Evolutionary conservation across 2,329 filamentous ascomycete species (phyloP), one percentile per base, ranked within the genome.

Genomic region (Nemania sp.): DNA sequence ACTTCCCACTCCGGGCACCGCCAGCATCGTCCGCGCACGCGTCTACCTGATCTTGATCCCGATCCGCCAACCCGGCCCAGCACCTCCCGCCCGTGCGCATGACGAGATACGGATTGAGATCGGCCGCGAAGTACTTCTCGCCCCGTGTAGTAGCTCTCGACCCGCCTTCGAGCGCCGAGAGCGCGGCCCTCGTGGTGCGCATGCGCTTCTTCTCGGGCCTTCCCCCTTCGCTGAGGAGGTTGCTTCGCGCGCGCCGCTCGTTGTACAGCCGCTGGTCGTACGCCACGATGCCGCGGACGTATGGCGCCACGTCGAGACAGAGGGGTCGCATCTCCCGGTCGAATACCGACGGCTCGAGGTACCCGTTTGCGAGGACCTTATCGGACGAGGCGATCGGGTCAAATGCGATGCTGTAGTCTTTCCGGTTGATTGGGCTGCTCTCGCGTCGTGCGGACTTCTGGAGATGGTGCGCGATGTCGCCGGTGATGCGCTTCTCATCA

Each of bases 251-350:
- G 7, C 84, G 73, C 11, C 91, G 84, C 65, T 91, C 85, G 62
- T 86, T 80, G 69, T 92, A 89, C 1, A 95, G 82, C 1, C 81
- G 81, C 18, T 86, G 78, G 68, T 98, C 94, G 71, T 89, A 90
- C 0, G 87, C 81, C 1, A 94, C 87, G 61, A 99, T 98, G 39
- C 83, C 82, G 11, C 96, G 90, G n/a, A 98, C 85, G 73, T 91
- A 98, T 0, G 96, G 95, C 0, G 92, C 93, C 1, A 98, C 80
- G 65, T 99, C 95, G 12, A 88, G 78, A 0, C 85, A 82, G 34
- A 97, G 85, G 18, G 88, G 79, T 0, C 75, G 73, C 68, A 90
- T 78, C 0, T 87, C 86, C 45, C 90, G 86, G 68, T 97, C 92
- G 66, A 97, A 92, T 0, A 89, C 86, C 0, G 91, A 93, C 0